phyloP scores from a whole-genome alignment of 176 grass and related monocot species.

The Bromus sterilis region DNA sequence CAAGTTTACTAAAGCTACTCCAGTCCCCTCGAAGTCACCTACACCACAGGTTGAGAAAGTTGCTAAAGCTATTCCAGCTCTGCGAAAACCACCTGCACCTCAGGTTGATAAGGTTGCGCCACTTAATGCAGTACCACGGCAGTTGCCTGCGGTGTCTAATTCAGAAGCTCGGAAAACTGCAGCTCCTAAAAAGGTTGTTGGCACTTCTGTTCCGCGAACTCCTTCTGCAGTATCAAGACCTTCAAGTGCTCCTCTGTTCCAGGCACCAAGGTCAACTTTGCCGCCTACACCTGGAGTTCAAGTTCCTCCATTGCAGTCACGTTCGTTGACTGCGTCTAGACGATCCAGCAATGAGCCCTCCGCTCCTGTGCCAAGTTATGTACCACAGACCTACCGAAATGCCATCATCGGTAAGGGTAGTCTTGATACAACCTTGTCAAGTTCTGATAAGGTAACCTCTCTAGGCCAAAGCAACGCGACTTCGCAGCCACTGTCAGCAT shows the following conservation, averaged over 20 bases:
- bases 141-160: constrained; percentile 18
- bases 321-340: constrained; percentile 41
- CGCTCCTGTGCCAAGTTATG: constrained; percentile 36
- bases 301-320: constrained; percentile 40
- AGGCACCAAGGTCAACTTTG: constrained; percentile 47
- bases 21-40: constrained; percentile 21
- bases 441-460: constrained; percentile 40
- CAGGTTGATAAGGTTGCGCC: constrained; percentile 15
- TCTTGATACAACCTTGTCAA: constrained; percentile 15
- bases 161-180: constrained; percentile 29
- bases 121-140: constrained; percentile 12
- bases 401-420: constrained; percentile 49
- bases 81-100: constrained; percentile 12
- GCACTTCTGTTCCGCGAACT: constrained; percentile 9
- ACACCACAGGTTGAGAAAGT: constrained; percentile 24
- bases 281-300: constrained; percentile 26
- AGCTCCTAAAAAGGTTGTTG: not conserved
- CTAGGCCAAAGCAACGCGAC: constrained; percentile 17
- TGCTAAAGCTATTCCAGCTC: constrained; percentile 16
- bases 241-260: constrained; percentile 63
- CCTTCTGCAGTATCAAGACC: constrained; percentile 40
- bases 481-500: constrained; percentile 23
- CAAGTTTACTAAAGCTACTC: constrained; percentile 14
- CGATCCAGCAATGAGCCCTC: constrained; percentile 35
- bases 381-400: constrained; percentile 60